Base-by-base conservation (phyloP, 2,329 filamentous ascomycete genomes). In the Passalora sequoiae region DNA sequence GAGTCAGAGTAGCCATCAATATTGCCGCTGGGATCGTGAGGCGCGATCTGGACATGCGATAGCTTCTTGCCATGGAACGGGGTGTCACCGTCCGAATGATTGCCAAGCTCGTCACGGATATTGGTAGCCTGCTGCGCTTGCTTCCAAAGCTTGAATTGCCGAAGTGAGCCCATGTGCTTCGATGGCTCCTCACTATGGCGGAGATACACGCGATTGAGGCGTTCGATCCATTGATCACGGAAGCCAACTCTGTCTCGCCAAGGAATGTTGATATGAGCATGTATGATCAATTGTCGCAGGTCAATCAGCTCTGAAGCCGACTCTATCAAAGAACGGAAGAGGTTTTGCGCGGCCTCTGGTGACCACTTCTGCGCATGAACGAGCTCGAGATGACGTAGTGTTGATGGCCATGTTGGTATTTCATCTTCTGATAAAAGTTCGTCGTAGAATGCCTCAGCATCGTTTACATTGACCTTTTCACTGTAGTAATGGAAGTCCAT, bases 221-320 rank as follows among this genome's bases (percentile, higher is more conserved):
- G 81, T n/a, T 76, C 72, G 38, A 81, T 81, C 86, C 89, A 94
- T 51, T 79, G 77, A 53, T 84, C 80, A 28, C 89, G 78, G 58
- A 96, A 83, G n/a, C 76, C 75, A 13, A 85, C 85, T 30, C 91
- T 80, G 59, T 88, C 80, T 49, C 88, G 82, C 86, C 89, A 95
- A 8, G 73, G 72, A 19, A 84, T 81, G 58, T 89, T 80, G 36
- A 96, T 71, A 64, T 88, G 91, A 1, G 84, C 82, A 57, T 83
- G 86, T 53, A 96, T 77, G 1, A 77, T 74, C 8, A 96, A 69
- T 31, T 75, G 72, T 6, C 88, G 81, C 17, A 97, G 74, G 45
- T 80, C 69, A 0, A 74, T 77, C 16, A 97, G 64, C 2, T 75
- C 66, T 1, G 74, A 69, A 0, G 89, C 87, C 38, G 78, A 80